Evolutionary conservation across 202 grass and related monocot species (phyloP).

Genomic region (Zizania palustris): DNA sequence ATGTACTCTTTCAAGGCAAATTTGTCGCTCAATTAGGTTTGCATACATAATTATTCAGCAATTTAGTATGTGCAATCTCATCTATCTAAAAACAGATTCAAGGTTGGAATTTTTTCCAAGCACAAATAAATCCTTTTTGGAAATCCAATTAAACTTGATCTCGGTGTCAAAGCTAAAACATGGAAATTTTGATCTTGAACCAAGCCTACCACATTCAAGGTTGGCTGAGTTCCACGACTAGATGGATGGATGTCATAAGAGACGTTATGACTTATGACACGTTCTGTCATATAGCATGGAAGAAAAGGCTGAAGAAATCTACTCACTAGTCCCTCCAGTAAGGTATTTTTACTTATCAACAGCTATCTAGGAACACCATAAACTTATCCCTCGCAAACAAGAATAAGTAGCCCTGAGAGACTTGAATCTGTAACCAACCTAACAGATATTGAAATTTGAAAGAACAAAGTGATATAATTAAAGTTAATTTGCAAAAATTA

Average conservation of each 20-base stretch:
- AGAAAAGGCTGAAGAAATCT: slow-evolving; percentile 20
- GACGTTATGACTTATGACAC: slow-evolving; percentile 23
- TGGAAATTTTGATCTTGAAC: neutral
- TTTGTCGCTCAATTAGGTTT: neutral
- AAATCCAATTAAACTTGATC: neutral
- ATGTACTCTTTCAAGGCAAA: neutral
- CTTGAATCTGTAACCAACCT: neutral
- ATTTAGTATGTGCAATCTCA: neutral
- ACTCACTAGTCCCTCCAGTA: neutral
- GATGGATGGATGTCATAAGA: neutral
- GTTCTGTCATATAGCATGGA: neutral
- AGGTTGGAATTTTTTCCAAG: neutral
- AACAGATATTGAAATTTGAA: slow-evolving; percentile 22
- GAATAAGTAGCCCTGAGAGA: neutral
- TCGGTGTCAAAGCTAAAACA: neutral
- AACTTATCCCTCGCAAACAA: neutral
- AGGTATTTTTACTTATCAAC: neutral
- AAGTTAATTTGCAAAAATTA: slow-evolving; percentile 35
- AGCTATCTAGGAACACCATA: slow-evolving; percentile 28
- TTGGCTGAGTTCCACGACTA: neutral
- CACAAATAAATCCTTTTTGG: slow-evolving; percentile 8
- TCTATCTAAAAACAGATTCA: neutral
- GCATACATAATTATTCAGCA: slow-evolving; percentile 7
- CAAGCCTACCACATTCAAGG: neutral
- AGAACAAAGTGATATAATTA: neutral